Percentiles rank a stretch among this genome's conserved stretches.
Evolutionary conservation across 371 early-diverging fungal genomes (phyloP).

Genomic region (Dichotomocladium elegans): DNA sequence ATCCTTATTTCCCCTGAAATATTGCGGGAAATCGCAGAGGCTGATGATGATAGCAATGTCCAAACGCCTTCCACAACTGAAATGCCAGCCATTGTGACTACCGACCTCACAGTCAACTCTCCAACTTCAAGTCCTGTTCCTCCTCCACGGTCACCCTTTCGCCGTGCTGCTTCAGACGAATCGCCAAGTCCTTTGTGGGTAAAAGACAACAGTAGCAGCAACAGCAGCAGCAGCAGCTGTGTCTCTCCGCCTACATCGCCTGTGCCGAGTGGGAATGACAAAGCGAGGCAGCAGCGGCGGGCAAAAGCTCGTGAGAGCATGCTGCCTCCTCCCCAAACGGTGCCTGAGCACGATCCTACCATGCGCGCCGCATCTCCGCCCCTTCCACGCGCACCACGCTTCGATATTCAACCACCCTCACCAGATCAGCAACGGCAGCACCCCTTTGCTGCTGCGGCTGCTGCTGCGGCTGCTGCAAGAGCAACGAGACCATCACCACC

Average conservation of each 20-base stretch:
- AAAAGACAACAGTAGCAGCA: constrained; percentile 8
- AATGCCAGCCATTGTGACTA: constrained; percentile 8
- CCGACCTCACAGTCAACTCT: constrained; percentile 3
- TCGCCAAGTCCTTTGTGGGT: constrained; percentile 6
- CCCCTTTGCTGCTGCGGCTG: too few relatives aligned
- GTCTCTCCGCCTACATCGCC: constrained; percentile 21
- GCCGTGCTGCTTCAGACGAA: background rate
- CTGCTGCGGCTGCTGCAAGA: too few relatives aligned
- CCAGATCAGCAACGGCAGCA: background rate
- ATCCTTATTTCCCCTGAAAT: constrained; percentile 18
- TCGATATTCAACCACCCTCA: background rate
- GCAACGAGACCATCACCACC: too few relatives aligned
- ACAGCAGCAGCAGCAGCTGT: too few relatives aligned
- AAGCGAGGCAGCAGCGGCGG: constrained; percentile 17
- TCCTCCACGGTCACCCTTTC: constrained; percentile 21
- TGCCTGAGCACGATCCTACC: constrained; percentile 31
- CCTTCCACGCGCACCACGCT: constrained; percentile 14
- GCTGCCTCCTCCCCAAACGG: background rate
- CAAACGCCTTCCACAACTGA: constrained; percentile 2
- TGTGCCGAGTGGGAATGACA: constrained; percentile 23
- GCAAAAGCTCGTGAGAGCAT: constrained; percentile 17
- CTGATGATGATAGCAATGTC: constrained; percentile 16
- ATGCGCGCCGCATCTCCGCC: constrained; percentile 42
- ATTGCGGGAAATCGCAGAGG: constrained; percentile 15
- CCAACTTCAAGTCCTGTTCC: constrained; percentile 10